Evolutionary conservation across 2,329 filamentous ascomycete species (phyloP).

Genomic region (Beauveria medogensis): DNA sequence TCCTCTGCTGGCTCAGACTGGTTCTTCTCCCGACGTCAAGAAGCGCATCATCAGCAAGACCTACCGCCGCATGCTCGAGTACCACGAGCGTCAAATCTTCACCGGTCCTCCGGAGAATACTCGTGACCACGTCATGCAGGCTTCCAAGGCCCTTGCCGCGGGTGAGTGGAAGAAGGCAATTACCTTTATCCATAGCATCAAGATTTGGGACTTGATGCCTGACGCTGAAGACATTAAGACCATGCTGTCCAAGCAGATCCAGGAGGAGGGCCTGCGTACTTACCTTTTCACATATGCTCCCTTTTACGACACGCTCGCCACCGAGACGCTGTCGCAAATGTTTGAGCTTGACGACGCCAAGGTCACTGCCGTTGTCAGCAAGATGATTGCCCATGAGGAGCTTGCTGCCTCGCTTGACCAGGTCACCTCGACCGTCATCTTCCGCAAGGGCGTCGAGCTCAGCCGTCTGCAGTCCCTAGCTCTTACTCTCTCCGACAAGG

Average conservation of each 20-base stretch:
- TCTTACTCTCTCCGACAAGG: constrained; percentile 91
- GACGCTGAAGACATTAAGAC: constrained; percentile 87
- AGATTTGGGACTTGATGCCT: constrained; percentile 98
- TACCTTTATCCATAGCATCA: constrained; percentile 91
- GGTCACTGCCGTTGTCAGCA: constrained; percentile 90
- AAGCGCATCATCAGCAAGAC: constrained; percentile 99
- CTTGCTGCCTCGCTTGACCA: constrained; percentile 93
- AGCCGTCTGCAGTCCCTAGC: constrained; percentile 92
- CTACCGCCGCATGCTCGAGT: constrained; percentile 97
- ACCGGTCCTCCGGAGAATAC: constrained; percentile 98
- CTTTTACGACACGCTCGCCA: constrained; percentile 93
- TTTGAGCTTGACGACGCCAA: constrained; percentile 90
- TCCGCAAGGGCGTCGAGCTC: constrained; percentile 98
- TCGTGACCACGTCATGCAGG: constrained; percentile 98
- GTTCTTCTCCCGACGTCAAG: constrained; percentile 92
- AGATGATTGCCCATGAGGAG: constrained; percentile 99
- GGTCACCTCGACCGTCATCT: constrained; percentile 94
- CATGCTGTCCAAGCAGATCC: constrained; percentile 97
- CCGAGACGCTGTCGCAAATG: constrained; percentile 81
- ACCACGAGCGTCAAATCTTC: constrained; percentile 99
- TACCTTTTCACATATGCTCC: constrained; percentile 99
- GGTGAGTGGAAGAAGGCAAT: constrained; percentile 98
- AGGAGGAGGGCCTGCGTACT: constrained; percentile 94
- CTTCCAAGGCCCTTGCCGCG: constrained; percentile 89
- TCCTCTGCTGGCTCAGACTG: constrained; percentile 89